These are phyloP conservation scores for Talaromyces adpressus DNA, from an alignment of 495 filamentous ascomycete species.

Conservation along the genomic window DNA sequence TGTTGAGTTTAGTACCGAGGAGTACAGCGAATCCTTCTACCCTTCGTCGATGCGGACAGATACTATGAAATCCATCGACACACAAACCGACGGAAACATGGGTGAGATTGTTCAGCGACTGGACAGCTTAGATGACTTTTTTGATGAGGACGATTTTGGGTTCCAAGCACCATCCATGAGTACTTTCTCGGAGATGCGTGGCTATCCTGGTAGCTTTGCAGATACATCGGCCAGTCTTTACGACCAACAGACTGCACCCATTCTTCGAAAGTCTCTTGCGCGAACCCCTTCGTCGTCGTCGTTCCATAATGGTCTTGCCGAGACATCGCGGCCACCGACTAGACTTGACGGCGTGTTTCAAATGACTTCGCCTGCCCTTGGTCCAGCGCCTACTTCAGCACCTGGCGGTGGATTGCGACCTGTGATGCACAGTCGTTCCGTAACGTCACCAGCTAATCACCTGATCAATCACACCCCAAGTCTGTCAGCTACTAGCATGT, in stretches of 20 bases:
- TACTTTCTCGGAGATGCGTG: slow-evolving; percentile 42
- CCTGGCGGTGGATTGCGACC: slow-evolving; percentile 35
- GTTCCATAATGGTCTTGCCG: slow-evolving; percentile 83
- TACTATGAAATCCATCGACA: slow-evolving; percentile 89
- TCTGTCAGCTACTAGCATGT: slow-evolving; percentile 18
- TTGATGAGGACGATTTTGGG: slow-evolving; percentile 54
- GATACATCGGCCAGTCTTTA: slow-evolving; percentile 83
- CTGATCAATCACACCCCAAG: slow-evolving; percentile 37
- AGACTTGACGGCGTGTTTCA: slow-evolving; percentile 55
- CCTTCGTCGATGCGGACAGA: slow-evolving; percentile 62
- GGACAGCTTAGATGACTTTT: slow-evolving; percentile 92
- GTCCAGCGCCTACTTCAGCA: slow-evolving; percentile 11
- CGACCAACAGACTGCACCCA: slow-evolving; percentile 88
- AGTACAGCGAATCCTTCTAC: slow-evolving; percentile 76
- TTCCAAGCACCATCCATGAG: slow-evolving; percentile 37
- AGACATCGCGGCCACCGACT: slow-evolving; percentile 52
- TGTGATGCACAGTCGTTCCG: slow-evolving; percentile 60
- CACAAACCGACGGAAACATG: slow-evolving; percentile 66
- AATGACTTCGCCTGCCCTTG: slow-evolving; percentile 16
- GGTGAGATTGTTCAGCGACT: slow-evolving; percentile 85
- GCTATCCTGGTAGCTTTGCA: slow-evolving; percentile 55
- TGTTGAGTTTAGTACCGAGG: slow-evolving; percentile 86
- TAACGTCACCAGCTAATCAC: slow-evolving; percentile 62
- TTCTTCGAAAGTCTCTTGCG: slow-evolving; percentile 74
- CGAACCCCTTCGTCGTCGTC: slow-evolving; percentile 65